Evolutionary conservation across 441 rosid genomes (phyloP).

Genomic region (Melastoma candidum): DNA sequence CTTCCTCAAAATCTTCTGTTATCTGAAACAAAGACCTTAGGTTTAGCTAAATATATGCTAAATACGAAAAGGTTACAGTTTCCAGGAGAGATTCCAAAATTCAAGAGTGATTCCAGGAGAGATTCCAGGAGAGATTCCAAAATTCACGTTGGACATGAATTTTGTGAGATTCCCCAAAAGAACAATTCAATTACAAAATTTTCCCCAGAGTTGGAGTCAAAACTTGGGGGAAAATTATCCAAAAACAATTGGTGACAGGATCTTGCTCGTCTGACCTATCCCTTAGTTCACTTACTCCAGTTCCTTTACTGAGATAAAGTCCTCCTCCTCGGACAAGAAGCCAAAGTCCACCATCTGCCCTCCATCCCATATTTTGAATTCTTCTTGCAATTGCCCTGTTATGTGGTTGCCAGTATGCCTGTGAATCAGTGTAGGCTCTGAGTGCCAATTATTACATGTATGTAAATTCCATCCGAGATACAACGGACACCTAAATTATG

Average conservation of each 20-base stretch:
- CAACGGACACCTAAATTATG: too few relatives aligned
- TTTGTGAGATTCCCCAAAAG: too few relatives aligned
- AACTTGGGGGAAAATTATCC: too few relatives aligned
- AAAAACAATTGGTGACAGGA: too few relatives aligned
- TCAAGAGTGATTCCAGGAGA: too few relatives aligned
- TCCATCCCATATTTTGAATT: constrained; percentile 98
- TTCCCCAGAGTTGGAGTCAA: too few relatives aligned
- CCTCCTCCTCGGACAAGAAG: constrained; percentile 98
- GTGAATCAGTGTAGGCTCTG: constrained; percentile 12
- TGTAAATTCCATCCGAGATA: not conserved
- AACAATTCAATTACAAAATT: too few relatives aligned
- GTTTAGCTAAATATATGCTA: not conserved
- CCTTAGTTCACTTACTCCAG: constrained; percentile 47
- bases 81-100: too few relatives aligned
- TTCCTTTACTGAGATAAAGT: constrained; percentile 92
- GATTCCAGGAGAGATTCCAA: too few relatives aligned
- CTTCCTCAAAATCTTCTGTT: constrained; percentile 84
- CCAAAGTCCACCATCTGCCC: constrained; percentile 99
- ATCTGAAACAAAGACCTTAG: constrained; percentile 29
- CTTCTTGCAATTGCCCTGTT: constrained; percentile 90
- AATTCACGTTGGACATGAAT: too few relatives aligned
- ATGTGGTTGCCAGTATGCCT: constrained; percentile 98
- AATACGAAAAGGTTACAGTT: too few relatives aligned
- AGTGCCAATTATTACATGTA: not conserved
- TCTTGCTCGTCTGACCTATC: not conserved